A percentile compares a stretch with the other conserved stretches of the same genome.
Conservation (phyloP, 768 basidiomycete genomes). For the Cubamyces sp. region DNA sequence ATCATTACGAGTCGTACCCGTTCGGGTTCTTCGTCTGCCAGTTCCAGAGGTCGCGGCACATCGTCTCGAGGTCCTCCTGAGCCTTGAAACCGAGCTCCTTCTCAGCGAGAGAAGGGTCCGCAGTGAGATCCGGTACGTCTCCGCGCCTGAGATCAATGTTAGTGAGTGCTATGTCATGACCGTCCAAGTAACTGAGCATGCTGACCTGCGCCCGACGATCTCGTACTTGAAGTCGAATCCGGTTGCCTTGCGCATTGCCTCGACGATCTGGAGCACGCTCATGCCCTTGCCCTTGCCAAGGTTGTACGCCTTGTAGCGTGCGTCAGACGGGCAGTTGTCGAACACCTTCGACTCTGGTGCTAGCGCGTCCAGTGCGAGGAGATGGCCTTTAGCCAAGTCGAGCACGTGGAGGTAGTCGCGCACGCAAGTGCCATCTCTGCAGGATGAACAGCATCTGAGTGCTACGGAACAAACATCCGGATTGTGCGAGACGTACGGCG, state of each 20-base stretch:
- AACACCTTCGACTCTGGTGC: constrained; percentile 64
- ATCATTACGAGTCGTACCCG: constrained; percentile 55
- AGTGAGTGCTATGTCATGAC: neutral
- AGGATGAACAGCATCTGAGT: neutral
- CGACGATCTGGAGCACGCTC: constrained; percentile 91
- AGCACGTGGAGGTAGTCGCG: constrained; percentile 93
- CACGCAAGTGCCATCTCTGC: constrained; percentile 95
- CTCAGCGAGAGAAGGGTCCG: constrained; percentile 89
- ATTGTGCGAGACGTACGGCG: constrained; percentile 55
- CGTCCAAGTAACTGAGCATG: constrained; percentile 11
- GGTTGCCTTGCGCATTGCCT: constrained; percentile 92
- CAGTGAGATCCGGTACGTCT: constrained; percentile 96
- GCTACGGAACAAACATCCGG: too few species aligned
- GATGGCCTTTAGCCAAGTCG: constrained; percentile 93
- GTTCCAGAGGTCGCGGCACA: constrained; percentile 98
- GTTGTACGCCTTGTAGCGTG: constrained; percentile 92
- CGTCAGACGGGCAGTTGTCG: constrained; percentile 51
- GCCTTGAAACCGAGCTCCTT: constrained; percentile 94
- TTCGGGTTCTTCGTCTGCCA: constrained; percentile 94
- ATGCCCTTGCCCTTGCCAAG: constrained; percentile 92
- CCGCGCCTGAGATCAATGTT: constrained; percentile 63
- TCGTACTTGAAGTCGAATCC: constrained; percentile 88
- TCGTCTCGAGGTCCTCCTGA: constrained; percentile 76
- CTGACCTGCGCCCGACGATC: constrained; percentile 88
- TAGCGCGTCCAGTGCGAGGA: constrained; percentile 88